These are phyloP conservation scores for Drosera spatulata DNA, from an alignment of 179 eudicot species.

Conservation along the genomic window DNA sequence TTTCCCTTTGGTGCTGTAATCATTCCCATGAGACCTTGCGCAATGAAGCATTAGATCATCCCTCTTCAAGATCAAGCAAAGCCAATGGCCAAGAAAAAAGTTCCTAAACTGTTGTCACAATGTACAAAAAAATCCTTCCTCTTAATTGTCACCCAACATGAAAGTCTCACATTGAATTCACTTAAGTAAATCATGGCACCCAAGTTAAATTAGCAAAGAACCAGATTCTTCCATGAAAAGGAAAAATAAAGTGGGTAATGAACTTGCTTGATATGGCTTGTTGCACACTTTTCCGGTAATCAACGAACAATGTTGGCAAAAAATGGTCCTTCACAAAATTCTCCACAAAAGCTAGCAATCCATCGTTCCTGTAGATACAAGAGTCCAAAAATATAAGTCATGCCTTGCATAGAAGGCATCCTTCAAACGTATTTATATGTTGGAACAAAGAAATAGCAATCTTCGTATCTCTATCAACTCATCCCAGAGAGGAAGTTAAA, in stretches of 20 bases:
- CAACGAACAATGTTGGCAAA: slow-evolving; percentile 94
- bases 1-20: too few species aligned
- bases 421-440: too few species aligned
- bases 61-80: too few species aligned
- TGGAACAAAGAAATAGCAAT: too few species aligned
- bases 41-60: too few species aligned
- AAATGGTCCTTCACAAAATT: slow-evolving; percentile 98
- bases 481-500: too few species aligned
- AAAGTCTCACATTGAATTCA: neutral
- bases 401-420: neutral
- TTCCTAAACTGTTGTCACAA: too few species aligned
- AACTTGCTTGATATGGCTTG: slow-evolving; percentile 98
- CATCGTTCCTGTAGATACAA: slow-evolving; percentile 65
- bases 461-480: too few species aligned
- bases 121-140: too few species aligned
- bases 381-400: neutral
- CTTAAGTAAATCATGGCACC: neutral
- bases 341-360: slow-evolving; percentile 80
- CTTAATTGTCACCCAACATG: too few species aligned
- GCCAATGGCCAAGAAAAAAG: too few species aligned
- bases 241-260: neutral
- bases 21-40: too few species aligned
- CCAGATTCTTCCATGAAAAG: neutral
- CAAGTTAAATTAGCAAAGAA: neutral
- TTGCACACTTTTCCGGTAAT: slow-evolving; percentile 95